phyloP scores from a whole-genome alignment of 2,329 filamentous ascomycete species.

The Colletotrichum somersetense region DNA sequence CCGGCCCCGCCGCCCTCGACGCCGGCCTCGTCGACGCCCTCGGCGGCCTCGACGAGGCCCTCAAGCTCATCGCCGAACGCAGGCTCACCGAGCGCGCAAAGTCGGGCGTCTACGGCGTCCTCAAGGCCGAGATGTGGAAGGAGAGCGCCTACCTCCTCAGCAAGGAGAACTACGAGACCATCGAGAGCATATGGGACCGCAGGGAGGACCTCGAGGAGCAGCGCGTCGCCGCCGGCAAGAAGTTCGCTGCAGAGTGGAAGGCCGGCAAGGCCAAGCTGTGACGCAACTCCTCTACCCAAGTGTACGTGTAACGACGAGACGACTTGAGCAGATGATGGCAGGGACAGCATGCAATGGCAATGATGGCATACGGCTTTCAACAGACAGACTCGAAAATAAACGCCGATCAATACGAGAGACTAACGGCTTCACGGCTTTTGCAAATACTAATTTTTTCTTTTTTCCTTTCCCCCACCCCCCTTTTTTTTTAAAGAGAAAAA shows the following conservation, averaged over 20 bases:
- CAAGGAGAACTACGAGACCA: conserved; percentile 60
- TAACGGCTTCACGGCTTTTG: neutral
- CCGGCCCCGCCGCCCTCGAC: conserved; percentile 71
- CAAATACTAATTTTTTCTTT: no score
- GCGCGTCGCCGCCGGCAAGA: conserved; percentile 61
- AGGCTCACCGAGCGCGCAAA: conserved; percentile 72
- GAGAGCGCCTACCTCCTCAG: conserved; percentile 72
- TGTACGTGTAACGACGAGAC: neutral
- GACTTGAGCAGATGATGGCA: neutral
- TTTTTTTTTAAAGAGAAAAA: neutral
- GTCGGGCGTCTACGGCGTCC: conserved; percentile 74
- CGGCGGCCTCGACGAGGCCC: conserved; percentile 73
- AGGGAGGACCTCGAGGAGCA: conserved; percentile 58
- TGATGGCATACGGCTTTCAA: neutral
- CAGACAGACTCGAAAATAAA: neutral
- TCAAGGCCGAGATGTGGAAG: conserved; percentile 83
- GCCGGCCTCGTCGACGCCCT: conserved; percentile 77
- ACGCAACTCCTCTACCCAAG: neutral
- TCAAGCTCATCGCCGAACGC: conserved; percentile 70
- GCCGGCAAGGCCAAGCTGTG: conserved; percentile 55
- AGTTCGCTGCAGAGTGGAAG: conserved; percentile 61
- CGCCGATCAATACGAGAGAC: rapidly evolving
- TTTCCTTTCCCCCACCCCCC: no score
- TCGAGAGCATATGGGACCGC: conserved; percentile 63
- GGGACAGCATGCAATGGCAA: neutral